Evolutionary conservation across 2,329 filamentous ascomycete species (phyloP), one percentile per base, ranked within the genome.

Genomic region (Cladosporium austrohemisphaericum): DNA sequence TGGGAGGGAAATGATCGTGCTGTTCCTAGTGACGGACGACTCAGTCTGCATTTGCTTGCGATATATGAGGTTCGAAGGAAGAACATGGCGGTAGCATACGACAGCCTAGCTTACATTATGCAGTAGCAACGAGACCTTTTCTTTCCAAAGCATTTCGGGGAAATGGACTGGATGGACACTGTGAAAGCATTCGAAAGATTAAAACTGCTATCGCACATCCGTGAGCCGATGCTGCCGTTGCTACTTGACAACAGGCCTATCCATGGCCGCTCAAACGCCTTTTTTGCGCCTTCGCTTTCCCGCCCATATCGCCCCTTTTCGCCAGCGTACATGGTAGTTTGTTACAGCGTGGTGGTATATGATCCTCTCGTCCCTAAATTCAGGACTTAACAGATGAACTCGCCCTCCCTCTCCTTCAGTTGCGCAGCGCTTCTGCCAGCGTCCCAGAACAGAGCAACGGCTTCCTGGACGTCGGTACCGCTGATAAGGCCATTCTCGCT

Each of bases 391-490:
- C 60, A 62, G 41, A 67, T 66, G 55, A 63, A 67, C 22, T 58
- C 61, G n/a, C 54, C 60, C 22, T 57, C 62, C 29, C 54, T 53
- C 50, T 61, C 60, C 22, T 55, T 60, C 46, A 67, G 40, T 41
- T 60, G 53, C 41, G 65, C 61, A n/a, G 73, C 73, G 59, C 74
- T 76, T 60, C 73, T 66, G 48, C 67, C 62, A 7, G 73, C 73
- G 56, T 76, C 74, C 65, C 73, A 68, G 55, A 76, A 76, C 55
- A 76, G 46, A 1, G 58, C 67, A 46, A 68, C 68, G 13, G 71
- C 72, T 60, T 76, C 74, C 53, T 71, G 74, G 49, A 83, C 78
- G 57, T 83, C 84, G 38, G 77, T 67, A 19, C 73, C 75, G 50
- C 69, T 70, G 43, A 75, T 75, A 62, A 63, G 57, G 26, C 59